These are phyloP conservation scores for Murraya paniculata DNA, from an alignment of 345 rosid genomes.

Conservation along the genomic window DNA sequence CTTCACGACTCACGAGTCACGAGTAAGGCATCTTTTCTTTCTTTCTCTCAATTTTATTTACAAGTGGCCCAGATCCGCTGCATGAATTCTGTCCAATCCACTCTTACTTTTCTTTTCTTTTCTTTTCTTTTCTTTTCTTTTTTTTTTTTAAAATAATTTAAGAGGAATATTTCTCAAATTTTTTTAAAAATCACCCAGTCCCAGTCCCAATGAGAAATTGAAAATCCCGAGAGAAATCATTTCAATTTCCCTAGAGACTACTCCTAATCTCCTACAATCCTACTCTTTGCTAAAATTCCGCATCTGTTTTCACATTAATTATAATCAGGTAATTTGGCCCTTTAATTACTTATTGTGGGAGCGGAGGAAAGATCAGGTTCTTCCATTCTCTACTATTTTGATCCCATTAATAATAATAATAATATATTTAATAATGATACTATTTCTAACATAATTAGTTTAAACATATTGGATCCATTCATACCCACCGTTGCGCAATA, in stretches of 20 bases:
- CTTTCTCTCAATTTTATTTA: conserved; percentile 5
- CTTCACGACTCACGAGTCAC: conserved; percentile 50
- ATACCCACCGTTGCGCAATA: not conserved
- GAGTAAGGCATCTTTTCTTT: conserved; percentile 38
- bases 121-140: not conserved
- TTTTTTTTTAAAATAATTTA: not conserved
- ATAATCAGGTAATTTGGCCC: not conserved
- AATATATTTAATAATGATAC: not conserved
- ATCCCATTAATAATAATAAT: not conserved
- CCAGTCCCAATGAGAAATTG: conserved; percentile 36
- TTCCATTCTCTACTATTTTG: not conserved
- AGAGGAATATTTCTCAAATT: not conserved
- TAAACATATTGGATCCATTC: too few relatives aligned
- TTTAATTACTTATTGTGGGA: not conserved
- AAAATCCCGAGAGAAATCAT: conserved; percentile 53
- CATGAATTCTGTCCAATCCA: conserved; percentile 50
- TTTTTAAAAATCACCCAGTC: conserved; percentile 20
- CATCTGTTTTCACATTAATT: not conserved
- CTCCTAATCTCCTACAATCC: not conserved
- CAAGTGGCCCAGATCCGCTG: conserved; percentile 48
- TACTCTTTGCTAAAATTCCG: not conserved
- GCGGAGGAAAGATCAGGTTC: not conserved
- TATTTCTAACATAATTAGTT: too few relatives aligned
- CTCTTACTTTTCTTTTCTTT: not conserved
- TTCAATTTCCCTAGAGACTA: not conserved